Percentiles rank a stretch among this genome's conserved stretches.
Conservation (phyloP, 2,329 filamentous ascomycete species). For the Neonectria coccinea region DNA sequence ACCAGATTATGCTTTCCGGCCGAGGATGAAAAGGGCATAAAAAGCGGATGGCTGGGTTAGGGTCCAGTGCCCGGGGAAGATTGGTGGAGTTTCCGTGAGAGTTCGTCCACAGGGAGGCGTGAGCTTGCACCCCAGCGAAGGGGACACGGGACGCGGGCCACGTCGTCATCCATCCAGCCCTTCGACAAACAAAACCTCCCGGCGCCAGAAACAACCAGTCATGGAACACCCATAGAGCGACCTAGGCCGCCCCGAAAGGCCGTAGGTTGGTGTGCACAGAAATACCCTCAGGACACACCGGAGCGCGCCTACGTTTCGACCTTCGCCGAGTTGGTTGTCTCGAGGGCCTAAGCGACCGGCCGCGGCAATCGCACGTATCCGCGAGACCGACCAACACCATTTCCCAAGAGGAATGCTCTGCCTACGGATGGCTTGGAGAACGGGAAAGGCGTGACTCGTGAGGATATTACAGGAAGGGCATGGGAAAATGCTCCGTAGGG, state of each 20-base stretch:
- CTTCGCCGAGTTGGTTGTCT: neutral
- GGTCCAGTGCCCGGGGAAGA: conserved; percentile 12
- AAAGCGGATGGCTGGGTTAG: conserved; percentile 17
- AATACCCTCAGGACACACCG: conserved; percentile 32
- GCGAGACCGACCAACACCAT: neutral
- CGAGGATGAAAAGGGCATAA: neutral
- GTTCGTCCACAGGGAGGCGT: conserved; percentile 4
- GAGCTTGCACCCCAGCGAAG: neutral
- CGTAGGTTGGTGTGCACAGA: neutral
- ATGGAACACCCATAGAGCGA: conserved; percentile 1
- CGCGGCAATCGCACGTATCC: conserved; percentile 7
- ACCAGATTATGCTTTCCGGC: conserved; percentile 11
- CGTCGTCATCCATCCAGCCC: conserved; percentile 14
- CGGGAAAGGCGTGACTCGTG: neutral
- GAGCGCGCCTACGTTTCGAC: neutral
- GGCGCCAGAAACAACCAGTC: conserved; percentile 14
- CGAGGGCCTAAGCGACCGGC: neutral
- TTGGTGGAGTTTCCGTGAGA: conserved; percentile 16
- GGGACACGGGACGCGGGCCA: conserved; percentile 13
- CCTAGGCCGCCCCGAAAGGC: neutral
- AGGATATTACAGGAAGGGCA: neutral
- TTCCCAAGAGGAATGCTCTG: neutral
- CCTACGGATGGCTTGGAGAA: neutral
- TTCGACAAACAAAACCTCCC: neutral
- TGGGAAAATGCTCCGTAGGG: conserved; percentile 13